These are phyloP conservation scores for Hypoxylon sp. DNA, from an alignment of 2,329 filamentous ascomycete species.

Conservation along the genomic window DNA sequence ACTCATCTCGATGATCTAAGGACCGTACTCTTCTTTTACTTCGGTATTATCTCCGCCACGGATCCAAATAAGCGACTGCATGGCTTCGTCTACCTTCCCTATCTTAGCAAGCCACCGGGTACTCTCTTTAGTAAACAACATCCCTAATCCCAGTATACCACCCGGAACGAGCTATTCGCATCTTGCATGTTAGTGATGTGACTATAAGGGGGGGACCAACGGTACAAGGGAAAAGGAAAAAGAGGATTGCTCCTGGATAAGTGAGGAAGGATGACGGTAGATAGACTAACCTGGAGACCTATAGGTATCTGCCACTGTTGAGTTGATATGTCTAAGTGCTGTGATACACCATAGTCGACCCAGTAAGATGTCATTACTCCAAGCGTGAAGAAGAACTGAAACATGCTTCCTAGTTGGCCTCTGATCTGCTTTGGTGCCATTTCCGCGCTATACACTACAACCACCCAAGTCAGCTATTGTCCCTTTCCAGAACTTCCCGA, in stretches of 20 bases:
- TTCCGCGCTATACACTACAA: constrained; percentile 61
- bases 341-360: constrained; percentile 63
- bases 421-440: constrained; percentile 64
- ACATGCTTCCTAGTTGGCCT: constrained; percentile 57
- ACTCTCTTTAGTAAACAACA: constrained; percentile 66
- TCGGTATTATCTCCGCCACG: constrained; percentile 61
- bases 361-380: constrained; percentile 62
- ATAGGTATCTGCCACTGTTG: constrained; percentile 67
- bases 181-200: neutral
- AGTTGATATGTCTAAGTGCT: constrained; percentile 57
- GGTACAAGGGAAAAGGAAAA: neutral
- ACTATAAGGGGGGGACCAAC: neutral
- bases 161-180: constrained; percentile 50
- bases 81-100: constrained; percentile 62
- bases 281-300: constrained; percentile 59
- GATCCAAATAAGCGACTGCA: constrained; percentile 65
- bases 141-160: constrained; percentile 62
- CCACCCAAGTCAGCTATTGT: neutral
- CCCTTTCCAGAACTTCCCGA: neutral
- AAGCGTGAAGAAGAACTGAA: constrained; percentile 63
- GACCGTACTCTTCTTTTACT: constrained; percentile 56
- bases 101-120: constrained; percentile 64
- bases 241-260: neutral
- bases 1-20: neutral
- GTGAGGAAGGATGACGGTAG: neutral